phyloP scores from a whole-genome alignment of 169 alveolate species.

The Plasmodium relictum region DNA sequence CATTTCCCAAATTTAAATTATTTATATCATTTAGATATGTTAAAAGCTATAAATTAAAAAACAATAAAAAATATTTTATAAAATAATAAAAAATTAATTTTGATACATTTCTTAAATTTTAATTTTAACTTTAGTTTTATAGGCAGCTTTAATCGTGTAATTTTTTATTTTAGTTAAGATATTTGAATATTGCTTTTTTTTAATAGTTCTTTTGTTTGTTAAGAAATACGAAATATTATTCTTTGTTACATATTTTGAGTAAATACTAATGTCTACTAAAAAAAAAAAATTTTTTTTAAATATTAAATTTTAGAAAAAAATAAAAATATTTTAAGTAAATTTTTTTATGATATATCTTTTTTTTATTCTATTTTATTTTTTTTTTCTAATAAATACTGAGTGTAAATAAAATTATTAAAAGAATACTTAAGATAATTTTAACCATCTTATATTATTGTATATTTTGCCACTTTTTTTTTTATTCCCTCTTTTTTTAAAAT shows the following conservation, averaged over 20 bases:
- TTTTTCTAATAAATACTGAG: conserved; percentile 14
- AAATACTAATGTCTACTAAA: background rate
- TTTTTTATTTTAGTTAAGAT: conserved; percentile 63
- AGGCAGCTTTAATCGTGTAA: conserved; percentile 48
- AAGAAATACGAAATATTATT: background rate
- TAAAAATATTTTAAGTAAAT: background rate
- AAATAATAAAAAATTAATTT: background rate
- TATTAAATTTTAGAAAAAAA: background rate
- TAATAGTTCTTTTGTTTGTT: background rate
- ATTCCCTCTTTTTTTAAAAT: background rate
- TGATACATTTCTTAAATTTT: too few relatives aligned
- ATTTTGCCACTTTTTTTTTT: background rate
- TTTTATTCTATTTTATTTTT: conserved; percentile 23
- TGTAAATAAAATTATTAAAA: background rate
- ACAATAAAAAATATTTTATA: background rate
- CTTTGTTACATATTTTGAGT: conserved; percentile 10
- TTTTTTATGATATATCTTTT: background rate
- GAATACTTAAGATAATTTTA: conserved; percentile 11
- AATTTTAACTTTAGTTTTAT: conserved; percentile 50
- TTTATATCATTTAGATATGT: conserved; percentile 67
- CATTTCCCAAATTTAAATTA: conserved; percentile 54
- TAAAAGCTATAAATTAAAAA: conserved; percentile 35
- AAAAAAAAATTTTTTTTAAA: background rate
- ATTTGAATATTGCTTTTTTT: conserved; percentile 27
- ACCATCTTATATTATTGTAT: conserved; percentile 27